phyloP scores from a whole-genome alignment of 2,329 filamentous ascomycete genomes.

The Beauveria scarabaeidicola region DNA sequence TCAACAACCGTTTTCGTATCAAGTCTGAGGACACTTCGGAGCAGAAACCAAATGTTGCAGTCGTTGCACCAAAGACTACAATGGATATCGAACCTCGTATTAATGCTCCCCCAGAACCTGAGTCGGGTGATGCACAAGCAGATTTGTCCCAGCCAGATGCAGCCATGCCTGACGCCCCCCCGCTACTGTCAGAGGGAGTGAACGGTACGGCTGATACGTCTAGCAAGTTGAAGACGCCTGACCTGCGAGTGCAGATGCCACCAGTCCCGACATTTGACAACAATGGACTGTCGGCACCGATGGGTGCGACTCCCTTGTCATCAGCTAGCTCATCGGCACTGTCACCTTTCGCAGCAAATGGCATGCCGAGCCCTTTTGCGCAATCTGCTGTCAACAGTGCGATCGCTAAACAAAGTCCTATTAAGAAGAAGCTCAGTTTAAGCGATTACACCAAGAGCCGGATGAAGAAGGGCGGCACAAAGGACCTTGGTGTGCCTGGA shows the following conservation, averaged over 20 bases:
- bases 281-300: slow-evolving; percentile 25
- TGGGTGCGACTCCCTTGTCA: slow-evolving; percentile 38
- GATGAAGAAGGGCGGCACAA: slow-evolving; percentile 44
- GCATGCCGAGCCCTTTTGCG: slow-evolving; percentile 35
- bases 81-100: slow-evolving; percentile 20
- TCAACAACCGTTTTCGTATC: slow-evolving; percentile 39
- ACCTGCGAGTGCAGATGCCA: slow-evolving; percentile 48
- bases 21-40: slow-evolving; percentile 32
- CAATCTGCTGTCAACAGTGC: slow-evolving; percentile 34
- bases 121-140: background rate
- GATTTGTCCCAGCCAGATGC: slow-evolving; percentile 1
- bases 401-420: slow-evolving; percentile 45
- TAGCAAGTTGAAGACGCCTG: slow-evolving; percentile 33
- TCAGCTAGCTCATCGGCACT: slow-evolving; percentile 34
- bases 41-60: slow-evolving; percentile 19
- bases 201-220: slow-evolving; percentile 14
- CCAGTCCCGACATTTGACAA: slow-evolving; percentile 43
- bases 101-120: slow-evolving; percentile 29
- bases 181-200: background rate
- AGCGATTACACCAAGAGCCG: slow-evolving; percentile 54
- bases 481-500: slow-evolving; percentile 21
- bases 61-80: slow-evolving; percentile 2
- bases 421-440: slow-evolving; percentile 59
- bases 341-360: slow-evolving; percentile 40
- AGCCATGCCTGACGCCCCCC: slow-evolving; percentile 3